A percentile compares a stretch with the other conserved stretches of the same genome.
Evolutionary conservation across 176 grass and related monocot species (phyloP).

Genomic region (Tillandsia fasciculata): DNA sequence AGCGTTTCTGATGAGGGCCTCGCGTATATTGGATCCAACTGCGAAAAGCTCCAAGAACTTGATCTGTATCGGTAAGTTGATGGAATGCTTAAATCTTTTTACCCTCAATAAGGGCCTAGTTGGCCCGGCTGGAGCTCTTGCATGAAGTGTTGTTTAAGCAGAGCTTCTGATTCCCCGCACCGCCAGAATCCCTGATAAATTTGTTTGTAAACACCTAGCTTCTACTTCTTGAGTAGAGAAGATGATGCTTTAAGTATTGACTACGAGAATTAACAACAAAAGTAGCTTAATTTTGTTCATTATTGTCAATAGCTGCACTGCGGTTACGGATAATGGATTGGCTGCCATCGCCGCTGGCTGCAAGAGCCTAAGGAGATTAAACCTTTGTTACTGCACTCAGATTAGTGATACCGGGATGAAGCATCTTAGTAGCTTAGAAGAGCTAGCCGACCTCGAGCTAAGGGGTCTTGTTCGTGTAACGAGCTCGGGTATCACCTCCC

Average conservation of each 20-base stretch:
- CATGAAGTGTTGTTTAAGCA: too few species aligned
- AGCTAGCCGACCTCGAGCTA: slow-evolving; percentile 71
- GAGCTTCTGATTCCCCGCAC: too few species aligned
- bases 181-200: not conserved
- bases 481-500: slow-evolving; percentile 45
- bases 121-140: too few species aligned
- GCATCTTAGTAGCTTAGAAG: slow-evolving; percentile 58
- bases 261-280: too few species aligned
- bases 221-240: not conserved
- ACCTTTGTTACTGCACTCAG: slow-evolving; percentile 85
- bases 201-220: not conserved
- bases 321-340: slow-evolving; percentile 67
- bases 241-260: too few species aligned
- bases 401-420: slow-evolving; percentile 71
- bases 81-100: not conserved
- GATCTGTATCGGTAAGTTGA: slow-evolving; percentile 76
- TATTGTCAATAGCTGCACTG: slow-evolving; percentile 36
- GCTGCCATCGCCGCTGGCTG: slow-evolving; percentile 67
- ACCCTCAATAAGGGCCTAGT: not conserved
- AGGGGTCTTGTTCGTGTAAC: slow-evolving; percentile 65
- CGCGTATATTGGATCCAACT: slow-evolving; percentile 58
- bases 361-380: slow-evolving; percentile 70
- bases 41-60: slow-evolving; percentile 60
- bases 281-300: too few species aligned
- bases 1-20: slow-evolving; percentile 65